Evolutionary conservation across 1,284 basidiomycete species (phyloP).

Genomic region (Vanrija sp.): DNA sequence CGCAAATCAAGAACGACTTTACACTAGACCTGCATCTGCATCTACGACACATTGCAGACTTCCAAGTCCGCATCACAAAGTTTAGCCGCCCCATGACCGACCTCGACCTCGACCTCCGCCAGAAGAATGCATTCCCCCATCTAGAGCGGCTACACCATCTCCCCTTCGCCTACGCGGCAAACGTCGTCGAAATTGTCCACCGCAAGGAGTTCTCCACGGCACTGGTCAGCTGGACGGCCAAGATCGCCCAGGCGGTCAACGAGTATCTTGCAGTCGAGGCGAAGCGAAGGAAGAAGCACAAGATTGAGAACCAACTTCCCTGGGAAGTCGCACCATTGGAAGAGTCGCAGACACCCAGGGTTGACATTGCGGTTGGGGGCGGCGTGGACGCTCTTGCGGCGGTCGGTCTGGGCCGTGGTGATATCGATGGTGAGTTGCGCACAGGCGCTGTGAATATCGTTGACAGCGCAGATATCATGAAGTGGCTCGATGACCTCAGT

Average conservation of each 20-base stretch:
- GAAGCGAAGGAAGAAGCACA: conserved; percentile 70
- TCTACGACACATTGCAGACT: conserved; percentile 64
- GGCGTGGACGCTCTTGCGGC: conserved; percentile 27
- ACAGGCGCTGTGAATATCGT: too few relatives aligned
- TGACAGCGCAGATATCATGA: conserved; percentile 53
- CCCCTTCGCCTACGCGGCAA: conserved; percentile 88
- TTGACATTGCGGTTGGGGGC: conserved; percentile 70
- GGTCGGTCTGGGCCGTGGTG: conserved; percentile 59
- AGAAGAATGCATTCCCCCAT: conserved; percentile 75
- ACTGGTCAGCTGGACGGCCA: conserved; percentile 71
- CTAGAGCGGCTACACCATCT: conserved; percentile 83
- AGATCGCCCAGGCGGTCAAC: conserved; percentile 74
- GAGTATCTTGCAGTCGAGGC: conserved; percentile 65
- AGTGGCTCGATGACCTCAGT: conserved; percentile 59
- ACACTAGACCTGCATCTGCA: conserved; percentile 65
- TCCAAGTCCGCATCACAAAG: conserved; percentile 71
- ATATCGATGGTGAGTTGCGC: conserved; percentile 63
- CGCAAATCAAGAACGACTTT: conserved; percentile 60
- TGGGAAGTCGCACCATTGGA: conserved; percentile 57
- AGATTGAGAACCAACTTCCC: conserved; percentile 72
- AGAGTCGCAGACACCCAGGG: conserved; percentile 52
- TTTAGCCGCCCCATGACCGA: conserved; percentile 60
- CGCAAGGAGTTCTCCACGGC: conserved; percentile 76
- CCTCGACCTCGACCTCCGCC: conserved; percentile 65
- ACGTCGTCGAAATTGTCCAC: conserved; percentile 83